Evolutionary conservation across 202 grass and related monocot genomes (phyloP).

Genomic region (Hordeum pubiflorum): DNA sequence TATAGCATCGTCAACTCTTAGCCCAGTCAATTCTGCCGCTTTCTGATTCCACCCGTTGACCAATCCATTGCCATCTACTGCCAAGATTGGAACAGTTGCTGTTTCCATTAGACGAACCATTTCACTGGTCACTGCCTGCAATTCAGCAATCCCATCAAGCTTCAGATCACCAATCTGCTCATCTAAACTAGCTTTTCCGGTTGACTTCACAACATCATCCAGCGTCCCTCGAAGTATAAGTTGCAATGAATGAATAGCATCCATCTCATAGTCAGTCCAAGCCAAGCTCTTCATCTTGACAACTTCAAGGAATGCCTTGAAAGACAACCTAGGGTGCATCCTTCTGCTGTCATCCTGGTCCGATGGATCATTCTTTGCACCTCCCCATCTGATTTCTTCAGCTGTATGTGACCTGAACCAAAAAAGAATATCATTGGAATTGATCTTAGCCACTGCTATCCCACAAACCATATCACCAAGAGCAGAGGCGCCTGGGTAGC

Average conservation of each 20-base stretch:
- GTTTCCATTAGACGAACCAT: constrained; percentile 97
- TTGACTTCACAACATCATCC: constrained; percentile 23
- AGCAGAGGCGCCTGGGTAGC: constrained; percentile 65
- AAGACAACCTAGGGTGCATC: constrained; percentile 92
- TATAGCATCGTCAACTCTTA: constrained; percentile 74
- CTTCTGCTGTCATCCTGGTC: constrained; percentile 71
- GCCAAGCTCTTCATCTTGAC: constrained; percentile 83
- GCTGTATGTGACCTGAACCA: constrained; percentile 92
- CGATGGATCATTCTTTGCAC: constrained; percentile 76
- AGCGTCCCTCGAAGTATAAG: constrained; percentile 75
- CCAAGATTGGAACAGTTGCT: constrained; percentile 85
- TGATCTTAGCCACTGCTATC: constrained; percentile 90
- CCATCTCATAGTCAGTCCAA: constrained; percentile 95
- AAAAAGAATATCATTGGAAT: constrained; percentile 77
- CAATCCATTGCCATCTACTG: constrained; percentile 79
- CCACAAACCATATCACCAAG: constrained; percentile 78
- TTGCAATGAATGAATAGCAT: constrained; percentile 93
- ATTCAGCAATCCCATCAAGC: constrained; percentile 70
- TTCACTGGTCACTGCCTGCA: constrained; percentile 90
- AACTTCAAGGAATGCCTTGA: constrained; percentile 91
- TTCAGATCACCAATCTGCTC: constrained; percentile 60
- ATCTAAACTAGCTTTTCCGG: constrained; percentile 22
- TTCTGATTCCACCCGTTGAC: constrained; percentile 97
- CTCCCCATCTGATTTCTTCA: constrained; percentile 82
- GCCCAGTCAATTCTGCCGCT: constrained; percentile 61